Percentiles rank a stretch among this genome's conserved stretches.
These are phyloP conservation scores for Kockiozyma suomiensis DNA, from an alignment of 805 yeast species.

Conservation along the genomic window DNA sequence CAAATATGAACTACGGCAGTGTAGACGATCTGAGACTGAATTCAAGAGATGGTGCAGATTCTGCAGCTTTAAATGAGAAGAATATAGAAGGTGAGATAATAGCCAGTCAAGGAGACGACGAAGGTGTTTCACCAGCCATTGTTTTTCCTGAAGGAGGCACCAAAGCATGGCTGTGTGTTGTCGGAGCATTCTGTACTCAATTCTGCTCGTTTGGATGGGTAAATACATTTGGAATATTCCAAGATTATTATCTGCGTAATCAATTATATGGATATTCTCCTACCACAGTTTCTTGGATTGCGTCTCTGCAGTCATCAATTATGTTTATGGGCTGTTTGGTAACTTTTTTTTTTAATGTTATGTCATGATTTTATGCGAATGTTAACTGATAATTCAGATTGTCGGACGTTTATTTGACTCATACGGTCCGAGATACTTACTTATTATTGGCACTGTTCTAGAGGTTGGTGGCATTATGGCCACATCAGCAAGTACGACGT, in stretches of 20 bases:
- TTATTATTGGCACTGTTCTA: slow-evolving; percentile 35
- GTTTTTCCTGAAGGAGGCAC: slow-evolving; percentile 55
- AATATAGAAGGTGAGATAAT: neutral
- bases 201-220: slow-evolving; percentile 61
- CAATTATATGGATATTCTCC: slow-evolving; percentile 35
- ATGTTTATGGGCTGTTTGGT: slow-evolving; percentile 37
- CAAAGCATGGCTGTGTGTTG: slow-evolving; percentile 57
- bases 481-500: slow-evolving; percentile 44
- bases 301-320: slow-evolving; percentile 41
- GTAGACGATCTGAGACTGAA: slow-evolving; percentile 7
- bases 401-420: slow-evolving; percentile 33
- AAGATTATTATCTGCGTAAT: slow-evolving; percentile 38
- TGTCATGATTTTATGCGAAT: neutral
- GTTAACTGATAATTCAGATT: slow-evolving; percentile 3
- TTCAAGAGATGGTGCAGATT: neutral
- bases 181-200: slow-evolving; percentile 62
- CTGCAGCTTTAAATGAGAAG: neutral
- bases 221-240: slow-evolving; percentile 37
- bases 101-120: neutral
- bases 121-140: neutral
- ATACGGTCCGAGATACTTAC: slow-evolving; percentile 28
- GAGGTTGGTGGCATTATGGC: slow-evolving; percentile 41
- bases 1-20: slow-evolving; percentile 1
- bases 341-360: slow-evolving; percentile 36
- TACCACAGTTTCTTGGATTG: slow-evolving; percentile 43